A percentile compares a stretch with the other conserved stretches of the same genome.
Evolutionary conservation across 331 rosid species (phyloP).

Genomic region (Cydonia oblonga): DNA sequence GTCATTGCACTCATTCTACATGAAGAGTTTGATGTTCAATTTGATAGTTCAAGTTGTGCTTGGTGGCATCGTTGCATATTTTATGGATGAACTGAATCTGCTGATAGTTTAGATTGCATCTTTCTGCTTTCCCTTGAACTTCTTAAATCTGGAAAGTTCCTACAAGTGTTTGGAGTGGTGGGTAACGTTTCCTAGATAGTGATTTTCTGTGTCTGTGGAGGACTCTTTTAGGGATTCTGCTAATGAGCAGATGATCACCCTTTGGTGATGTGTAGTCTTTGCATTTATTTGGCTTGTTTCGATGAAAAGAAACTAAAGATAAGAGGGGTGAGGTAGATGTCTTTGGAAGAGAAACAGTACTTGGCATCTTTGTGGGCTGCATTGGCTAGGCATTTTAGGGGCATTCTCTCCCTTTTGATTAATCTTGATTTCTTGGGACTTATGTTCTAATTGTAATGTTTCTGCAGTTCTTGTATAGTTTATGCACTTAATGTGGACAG

Average conservation of each 20-base stretch:
- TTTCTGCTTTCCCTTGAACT: background rate
- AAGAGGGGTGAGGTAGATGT: background rate
- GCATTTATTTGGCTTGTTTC: background rate
- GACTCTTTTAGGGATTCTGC: background rate
- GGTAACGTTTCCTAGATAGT: background rate
- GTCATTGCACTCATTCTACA: constrained; percentile 1
- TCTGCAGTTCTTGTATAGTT: background rate
- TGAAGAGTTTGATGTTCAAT: constrained; percentile 6
- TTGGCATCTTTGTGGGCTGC: background rate
- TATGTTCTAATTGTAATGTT: background rate
- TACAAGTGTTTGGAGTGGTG: background rate
- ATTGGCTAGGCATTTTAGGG: background rate
- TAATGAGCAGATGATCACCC: background rate
- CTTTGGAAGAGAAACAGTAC: background rate
- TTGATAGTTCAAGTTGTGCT: constrained; percentile 13
- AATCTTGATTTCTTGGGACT: background rate
- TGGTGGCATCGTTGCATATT: constrained; percentile 1
- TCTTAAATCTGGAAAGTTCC: background rate
- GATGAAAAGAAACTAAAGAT: background rate
- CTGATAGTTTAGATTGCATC: background rate
- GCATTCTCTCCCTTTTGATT: background rate
- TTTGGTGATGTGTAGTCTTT: background rate
- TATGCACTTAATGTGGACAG: background rate
- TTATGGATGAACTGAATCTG: background rate
- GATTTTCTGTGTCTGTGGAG: background rate